Conservation (phyloP, 148 eudicot species). For the Spergularia marina region DNA sequence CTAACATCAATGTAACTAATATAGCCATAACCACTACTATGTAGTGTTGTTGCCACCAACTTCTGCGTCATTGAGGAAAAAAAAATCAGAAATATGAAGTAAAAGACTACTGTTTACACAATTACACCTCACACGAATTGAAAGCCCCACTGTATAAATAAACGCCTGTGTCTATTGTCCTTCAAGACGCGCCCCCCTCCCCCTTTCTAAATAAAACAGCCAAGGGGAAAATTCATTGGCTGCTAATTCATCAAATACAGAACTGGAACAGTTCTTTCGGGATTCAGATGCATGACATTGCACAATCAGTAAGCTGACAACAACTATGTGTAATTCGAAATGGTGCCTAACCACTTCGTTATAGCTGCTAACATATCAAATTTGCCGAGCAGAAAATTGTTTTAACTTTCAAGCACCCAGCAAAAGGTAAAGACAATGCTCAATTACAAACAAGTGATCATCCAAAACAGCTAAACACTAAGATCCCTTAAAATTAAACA, state of each 20-base stretch:
- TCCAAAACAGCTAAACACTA: not conserved
- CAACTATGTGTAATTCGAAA: not conserved
- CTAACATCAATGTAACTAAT: constrained; percentile 40
- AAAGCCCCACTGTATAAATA: not conserved
- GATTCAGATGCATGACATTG: not conserved
- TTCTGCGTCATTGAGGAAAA: constrained; percentile 39
- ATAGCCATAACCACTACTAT: constrained; percentile 42
- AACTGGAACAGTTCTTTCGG: not conserved
- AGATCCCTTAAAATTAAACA: not conserved
- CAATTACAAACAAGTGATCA: not conserved
- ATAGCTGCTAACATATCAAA: not conserved
- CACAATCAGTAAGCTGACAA: not conserved
- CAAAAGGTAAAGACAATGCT: not conserved
- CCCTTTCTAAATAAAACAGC: not conserved
- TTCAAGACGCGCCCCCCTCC: not conserved
- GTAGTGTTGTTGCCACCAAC: constrained; percentile 70
- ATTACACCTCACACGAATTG: not conserved
- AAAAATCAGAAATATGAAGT: constrained; percentile 1
- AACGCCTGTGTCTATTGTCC: not conserved
- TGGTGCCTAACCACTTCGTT: not conserved
- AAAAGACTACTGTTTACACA: not conserved
- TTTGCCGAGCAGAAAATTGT: not conserved
- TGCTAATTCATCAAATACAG: not conserved
- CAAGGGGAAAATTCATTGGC: too few relatives aligned
- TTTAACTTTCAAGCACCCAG: not conserved